These are phyloP conservation scores for Phytophthora chlamydospora DNA, from an alignment of 352 stramenopile genomes.

Conservation along the genomic window DNA sequence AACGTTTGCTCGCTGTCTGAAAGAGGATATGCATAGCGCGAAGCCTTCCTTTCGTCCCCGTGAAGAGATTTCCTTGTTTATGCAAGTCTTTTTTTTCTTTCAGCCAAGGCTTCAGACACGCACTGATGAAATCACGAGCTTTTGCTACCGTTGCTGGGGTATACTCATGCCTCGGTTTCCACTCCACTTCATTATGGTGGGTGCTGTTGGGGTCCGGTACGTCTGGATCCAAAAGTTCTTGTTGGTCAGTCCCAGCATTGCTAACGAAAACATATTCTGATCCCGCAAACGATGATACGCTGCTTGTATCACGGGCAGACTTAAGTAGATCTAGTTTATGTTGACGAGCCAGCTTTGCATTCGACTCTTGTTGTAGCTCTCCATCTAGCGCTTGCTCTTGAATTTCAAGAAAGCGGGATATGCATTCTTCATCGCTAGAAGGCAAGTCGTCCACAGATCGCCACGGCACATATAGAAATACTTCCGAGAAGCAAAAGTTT, in stretches of 20 bases:
- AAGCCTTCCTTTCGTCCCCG: neutral
- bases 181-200: neutral
- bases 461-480: constrained; percentile 1
- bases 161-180: neutral
- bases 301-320: neutral
- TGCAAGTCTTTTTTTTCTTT: neutral
- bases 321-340: constrained; percentile 1
- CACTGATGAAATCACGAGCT: neutral
- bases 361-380: constrained; percentile 1
- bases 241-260: too few relatives aligned
- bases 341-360: neutral
- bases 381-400: neutral
- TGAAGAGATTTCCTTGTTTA: neutral
- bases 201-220: neutral
- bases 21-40: neutral
- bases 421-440: too few relatives aligned
- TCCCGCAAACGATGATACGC: neutral
- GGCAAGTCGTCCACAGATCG: neutral
- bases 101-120: neutral
- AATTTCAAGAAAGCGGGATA: too few relatives aligned
- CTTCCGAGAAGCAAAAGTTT: neutral
- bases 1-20: neutral
- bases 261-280: neutral
- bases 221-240: neutral
- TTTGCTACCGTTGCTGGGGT: neutral